These are phyloP conservation scores for Coemansia sp. DNA, from an alignment of 192 early-diverging fungal genomes.

Conservation along the genomic window DNA sequence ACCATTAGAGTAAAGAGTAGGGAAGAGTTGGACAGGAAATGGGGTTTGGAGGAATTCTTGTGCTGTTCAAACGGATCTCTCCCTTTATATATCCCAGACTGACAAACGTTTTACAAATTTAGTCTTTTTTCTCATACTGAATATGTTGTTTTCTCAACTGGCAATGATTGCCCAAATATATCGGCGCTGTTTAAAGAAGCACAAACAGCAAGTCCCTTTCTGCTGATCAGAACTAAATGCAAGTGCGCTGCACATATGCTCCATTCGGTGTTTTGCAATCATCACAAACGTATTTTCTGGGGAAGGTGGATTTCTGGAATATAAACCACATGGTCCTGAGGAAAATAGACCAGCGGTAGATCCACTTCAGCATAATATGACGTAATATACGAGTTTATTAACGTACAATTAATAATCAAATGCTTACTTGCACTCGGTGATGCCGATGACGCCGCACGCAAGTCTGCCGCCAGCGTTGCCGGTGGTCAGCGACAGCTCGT, in stretches of 20 bases:
- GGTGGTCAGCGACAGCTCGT: conserved; percentile 72
- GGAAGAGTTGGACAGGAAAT: background rate
- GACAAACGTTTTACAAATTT: background rate
- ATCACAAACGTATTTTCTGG: too few relatives aligned
- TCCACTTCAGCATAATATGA: too few relatives aligned
- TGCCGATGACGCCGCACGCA: conserved; percentile 90
- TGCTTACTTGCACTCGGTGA: conserved; percentile 40
- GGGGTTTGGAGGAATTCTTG: background rate
- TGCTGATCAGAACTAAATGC: background rate
- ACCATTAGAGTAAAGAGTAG: background rate
- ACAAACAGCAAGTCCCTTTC: background rate
- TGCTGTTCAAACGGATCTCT: background rate
- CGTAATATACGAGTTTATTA: background rate
- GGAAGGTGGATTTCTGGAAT: too few relatives aligned
- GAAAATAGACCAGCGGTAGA: too few relatives aligned
- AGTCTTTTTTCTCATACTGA: background rate
- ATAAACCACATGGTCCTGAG: too few relatives aligned
- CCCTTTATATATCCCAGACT: background rate
- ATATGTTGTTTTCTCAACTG: background rate
- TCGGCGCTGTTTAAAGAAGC: background rate
- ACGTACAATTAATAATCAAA: background rate
- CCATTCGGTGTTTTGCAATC: background rate
- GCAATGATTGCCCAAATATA: background rate
- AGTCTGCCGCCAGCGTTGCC: conserved; percentile 87
- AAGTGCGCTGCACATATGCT: background rate